Evolutionary conservation across 768 basidiomycete species (phyloP).

Genomic region (Thelephora ganbajun): DNA sequence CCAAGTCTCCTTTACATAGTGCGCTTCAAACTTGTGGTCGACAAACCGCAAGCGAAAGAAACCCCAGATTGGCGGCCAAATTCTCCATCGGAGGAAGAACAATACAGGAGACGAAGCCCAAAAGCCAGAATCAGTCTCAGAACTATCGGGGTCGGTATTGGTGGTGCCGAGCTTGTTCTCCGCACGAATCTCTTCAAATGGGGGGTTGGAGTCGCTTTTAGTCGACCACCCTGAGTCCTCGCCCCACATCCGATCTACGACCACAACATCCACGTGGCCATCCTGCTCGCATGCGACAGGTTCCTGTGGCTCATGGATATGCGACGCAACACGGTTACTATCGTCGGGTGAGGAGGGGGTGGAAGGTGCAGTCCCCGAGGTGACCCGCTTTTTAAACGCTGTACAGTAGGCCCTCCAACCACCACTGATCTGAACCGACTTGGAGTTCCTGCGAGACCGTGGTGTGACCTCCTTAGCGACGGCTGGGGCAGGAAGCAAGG

Average conservation of each 20-base stretch:
- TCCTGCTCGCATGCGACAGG: constrained; percentile 18
- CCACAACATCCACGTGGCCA: constrained; percentile 50
- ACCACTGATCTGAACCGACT: constrained; percentile 12
- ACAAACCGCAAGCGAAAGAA: constrained; percentile 49
- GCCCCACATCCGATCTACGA: constrained; percentile 61
- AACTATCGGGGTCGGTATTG: constrained; percentile 24
- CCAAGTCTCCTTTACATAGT: constrained; percentile 56
- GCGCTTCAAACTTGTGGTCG: constrained; percentile 39
- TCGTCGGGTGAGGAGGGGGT: constrained; percentile 36
- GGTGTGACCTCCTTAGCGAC: no score
- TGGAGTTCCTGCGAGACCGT: neutral
- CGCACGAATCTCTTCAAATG: constrained; percentile 35
- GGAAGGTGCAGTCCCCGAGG: constrained; percentile 26
- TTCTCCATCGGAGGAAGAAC: constrained; percentile 38
- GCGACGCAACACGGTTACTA: constrained; percentile 18
- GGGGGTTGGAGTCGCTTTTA: constrained; percentile 29
- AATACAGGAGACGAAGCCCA: constrained; percentile 21
- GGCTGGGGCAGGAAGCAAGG: no score
- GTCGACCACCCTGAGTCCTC: constrained; percentile 42
- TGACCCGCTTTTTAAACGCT: constrained; percentile 18
- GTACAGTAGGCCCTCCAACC: constrained; percentile 18
- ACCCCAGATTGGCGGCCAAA: constrained; percentile 38
- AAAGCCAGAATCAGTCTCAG: constrained; percentile 20
- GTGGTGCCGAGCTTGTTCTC: constrained; percentile 23
- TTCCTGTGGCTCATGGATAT: neutral